Evolutionary conservation across 1,284 basidiomycete species (phyloP), one percentile per base, ranked within the genome.

Genomic region (Fomitopsis schrenkii): DNA sequence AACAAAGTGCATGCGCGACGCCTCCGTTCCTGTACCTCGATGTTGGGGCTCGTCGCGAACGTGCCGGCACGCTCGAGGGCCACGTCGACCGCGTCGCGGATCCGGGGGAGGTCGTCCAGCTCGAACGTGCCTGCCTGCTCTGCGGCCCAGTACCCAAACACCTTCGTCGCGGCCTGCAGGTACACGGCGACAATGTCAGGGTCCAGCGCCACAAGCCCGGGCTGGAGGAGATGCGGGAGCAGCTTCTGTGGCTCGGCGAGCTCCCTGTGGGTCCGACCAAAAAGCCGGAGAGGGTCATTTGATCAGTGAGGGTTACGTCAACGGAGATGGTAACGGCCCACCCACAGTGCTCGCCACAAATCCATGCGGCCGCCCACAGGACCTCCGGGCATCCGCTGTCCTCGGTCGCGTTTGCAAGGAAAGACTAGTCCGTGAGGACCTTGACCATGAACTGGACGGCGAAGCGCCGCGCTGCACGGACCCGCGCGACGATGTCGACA

Each of bases 341-440:
- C 88, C 85, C 81, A 80, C 91, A 88, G 72, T 95, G 95, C 75
- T 99, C 97, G 30, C 96, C 96, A 67, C 93, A 94, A 65, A 98
- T 92, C 91, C 93, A 98, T 1, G 94, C 94, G 5, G 94, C 95
- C 1, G 95, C 96, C 80, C 91, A 93, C 1, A 98, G 77, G 8
- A 97, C 83, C 66, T 96, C 93, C 1, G 87, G 83, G 68, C 91
- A 94, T 61, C 85, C 79, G 44, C 85, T 80, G 65, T 86, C 83
- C 5, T 86, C 86, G 28, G 78, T 76, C 8, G 83, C 83, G 69
- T 84, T 86, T 52, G 79, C 70, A 61, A 93, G 67, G 66, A 95
- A 83, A 0, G 82, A 80, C 57, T 93, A 89, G 66, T 98, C 95
- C 50, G 81, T 84, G 36, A 98, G 74, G 6, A 97, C 71, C 57